Evolutionary conservation across 495 filamentous ascomycete genomes (phyloP), one percentile per base, ranked within the genome.

Genomic region (Penicillium odoratum): DNA sequence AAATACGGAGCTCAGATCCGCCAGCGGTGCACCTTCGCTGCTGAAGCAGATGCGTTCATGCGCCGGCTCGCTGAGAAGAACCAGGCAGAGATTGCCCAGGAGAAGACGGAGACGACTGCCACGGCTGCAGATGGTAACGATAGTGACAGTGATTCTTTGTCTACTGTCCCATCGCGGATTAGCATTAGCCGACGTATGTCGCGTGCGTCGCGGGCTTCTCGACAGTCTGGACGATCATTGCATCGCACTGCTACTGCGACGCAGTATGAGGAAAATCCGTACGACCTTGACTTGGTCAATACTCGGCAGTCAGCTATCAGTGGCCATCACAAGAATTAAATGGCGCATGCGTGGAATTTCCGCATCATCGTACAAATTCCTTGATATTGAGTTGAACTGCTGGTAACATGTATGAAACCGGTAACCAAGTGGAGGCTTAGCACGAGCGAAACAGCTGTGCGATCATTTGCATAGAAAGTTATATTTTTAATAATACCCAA

Each of bases 11-110:
- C 69, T 0, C 46, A 60, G 25, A 87, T 93, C 53, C 78, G 90
- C 5, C 72, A 76, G 61, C 76, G 73, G 33, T 93, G 90, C 75
- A 87, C 85, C 70, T 93, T 80, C 62, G 85, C 90, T 13, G 80
- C 83, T 26, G 67, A 76, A 34, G 71, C 73, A 0, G 68, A 69
- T 30, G 68, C 68, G 0, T 74, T 74, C 34, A 72, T 74, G 66
- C 61, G 64, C 21, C 63, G 63, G 16, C 67, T 72, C 34, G 67
- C 69, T 3, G 64, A 68, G 44, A 64, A 63, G 53, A 59, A 65
- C 46, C 61, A 68, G 34, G 57, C 44, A 4, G 56, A 52, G 45
- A 58, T 7, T 18, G 34, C 40, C 4, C 38, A 52, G 1, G 63
- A 67, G 49, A 53, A 60, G 13, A 43, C 9, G 4, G 59, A 64